Base-by-base conservation (phyloP, 371 early-diverging fungal species). In the Apophysomyces sp. region DNA sequence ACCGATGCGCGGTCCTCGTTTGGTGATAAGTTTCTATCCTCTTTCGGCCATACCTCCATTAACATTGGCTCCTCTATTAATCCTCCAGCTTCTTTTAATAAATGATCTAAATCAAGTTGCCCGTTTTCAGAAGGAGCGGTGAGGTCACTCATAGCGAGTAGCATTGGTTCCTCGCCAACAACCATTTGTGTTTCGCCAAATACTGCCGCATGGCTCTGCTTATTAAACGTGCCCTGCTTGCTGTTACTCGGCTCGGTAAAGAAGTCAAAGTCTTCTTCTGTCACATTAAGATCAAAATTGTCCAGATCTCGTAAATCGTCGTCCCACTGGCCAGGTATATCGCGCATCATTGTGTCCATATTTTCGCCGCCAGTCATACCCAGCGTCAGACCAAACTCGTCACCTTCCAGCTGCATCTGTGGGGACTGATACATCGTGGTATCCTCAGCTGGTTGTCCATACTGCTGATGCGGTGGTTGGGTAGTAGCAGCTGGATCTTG, bases 401-500 rank as follows among this genome's bases (percentile, higher is more conserved):
- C 21, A 9, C 49, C 49, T 9, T 3, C 24, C 49, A 44, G n/a
- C 9, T n/a, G 49, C 21, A 44, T 16, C 9, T n/a, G 11, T 21
- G 49, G 21, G 21, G 49, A 44, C 24, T 44, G 21, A 21, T 44
- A 44, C 16, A 21, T 44, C 1, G 49, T 44, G 21, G 21, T 44
- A 18, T 44, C 49, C 21, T n/a, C 49, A 18, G 24, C 21, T 4
- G 49, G 21, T 21, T 44, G 49, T 21, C 21, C 49, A 11, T 44
- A 44, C n/a, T 8, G 34, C 34, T 34, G 34, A 34, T 34, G 2
- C 77, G 74, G 32, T 76, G 74, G 24, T 73, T 66, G 7, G 86
- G 86, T 41, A 86, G 71, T 59, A 82, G 86, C 18, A 67, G 66
- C n/a, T 83, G 55, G 51, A 85, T 69, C 16, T 82, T 78, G 60